Evolutionary conservation across 495 filamentous ascomycete species (phyloP), one percentile per base, ranked within the genome.

Genomic region (Penicillium longicatenatum): DNA sequence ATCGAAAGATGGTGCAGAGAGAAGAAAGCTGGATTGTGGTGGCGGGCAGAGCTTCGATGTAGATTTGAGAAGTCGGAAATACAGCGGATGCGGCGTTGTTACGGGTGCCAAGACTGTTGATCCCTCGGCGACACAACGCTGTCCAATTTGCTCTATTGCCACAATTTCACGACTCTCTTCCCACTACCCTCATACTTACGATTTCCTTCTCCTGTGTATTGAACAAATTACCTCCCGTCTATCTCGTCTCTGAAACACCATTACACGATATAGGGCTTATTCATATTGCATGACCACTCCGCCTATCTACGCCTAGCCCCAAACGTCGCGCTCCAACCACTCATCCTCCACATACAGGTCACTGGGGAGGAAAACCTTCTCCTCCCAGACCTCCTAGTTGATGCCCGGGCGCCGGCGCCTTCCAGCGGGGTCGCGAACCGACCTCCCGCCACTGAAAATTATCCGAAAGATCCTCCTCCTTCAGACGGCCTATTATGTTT

Each of bases 371-470:
- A 29, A 48, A 26, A 6, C 21, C n/a, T 30, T 12, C n/a, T 31
- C 8, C 50, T 50, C 47, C 50, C 30, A 20, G 51, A 39, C 45
- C 33, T 37, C 26, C 42, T 59, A 72, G 64, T 77, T 78, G 59
- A 92, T 92, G 89, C 81, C 89, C 60, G 85, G 87, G 70, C 86
- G 89, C 57, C 86, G 89, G 63, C 89, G 88, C 50, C 89, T 89
- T 52, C 89, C 88, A 64, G 80, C 91, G 50, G 90, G 89, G 80
- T 86, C 89, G 50, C 84, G 91, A 60, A 81, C 86, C 63, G 90
- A 93, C 67, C 88, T 93, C 52, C 86, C 90, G 17, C 93, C 93
- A 41, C 80, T 91, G 64, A 90, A 87, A 68, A 92, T 97, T 77
- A 77, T 93, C 53, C 83, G 82, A 58, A 94, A 97, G 75, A 97